Conservation (phyloP, 306 rosid species). For the Quercus berberidifolia region DNA sequence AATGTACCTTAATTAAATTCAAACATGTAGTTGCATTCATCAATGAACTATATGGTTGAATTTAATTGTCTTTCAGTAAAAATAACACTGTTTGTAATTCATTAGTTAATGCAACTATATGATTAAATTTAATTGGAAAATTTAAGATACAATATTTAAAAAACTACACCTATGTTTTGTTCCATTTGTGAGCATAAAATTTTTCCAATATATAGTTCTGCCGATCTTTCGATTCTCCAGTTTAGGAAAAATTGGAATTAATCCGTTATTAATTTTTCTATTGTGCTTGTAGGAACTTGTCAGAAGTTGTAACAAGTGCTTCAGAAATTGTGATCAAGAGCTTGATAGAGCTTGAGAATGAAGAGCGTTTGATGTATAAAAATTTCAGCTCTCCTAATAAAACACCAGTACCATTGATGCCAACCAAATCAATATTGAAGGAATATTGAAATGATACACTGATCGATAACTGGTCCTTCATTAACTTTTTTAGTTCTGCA, state of each 20-base stretch:
- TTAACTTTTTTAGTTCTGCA: not conserved
- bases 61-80: too few relatives aligned
- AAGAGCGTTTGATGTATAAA: constrained; percentile 23
- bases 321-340: constrained; percentile 52
- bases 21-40: too few relatives aligned
- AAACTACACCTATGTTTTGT: too few relatives aligned
- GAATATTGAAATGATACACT: not conserved
- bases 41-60: too few relatives aligned
- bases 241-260: not conserved
- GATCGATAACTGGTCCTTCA: not conserved
- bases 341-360: constrained; percentile 63
- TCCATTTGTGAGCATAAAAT: too few relatives aligned
- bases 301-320: constrained; percentile 60
- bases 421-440: not conserved
- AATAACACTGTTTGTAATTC: too few relatives aligned
- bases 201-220: too few relatives aligned
- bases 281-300: constrained; percentile 50
- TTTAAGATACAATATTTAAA: too few relatives aligned
- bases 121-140: too few relatives aligned
- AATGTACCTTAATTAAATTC: too few relatives aligned
- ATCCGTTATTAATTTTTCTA: not conserved
- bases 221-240: too few relatives aligned
- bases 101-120: too few relatives aligned
- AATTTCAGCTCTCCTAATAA: not conserved
- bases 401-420: not conserved